Conservation (phyloP, 129 eudicot species). For the Artemisia tridentata region DNA sequence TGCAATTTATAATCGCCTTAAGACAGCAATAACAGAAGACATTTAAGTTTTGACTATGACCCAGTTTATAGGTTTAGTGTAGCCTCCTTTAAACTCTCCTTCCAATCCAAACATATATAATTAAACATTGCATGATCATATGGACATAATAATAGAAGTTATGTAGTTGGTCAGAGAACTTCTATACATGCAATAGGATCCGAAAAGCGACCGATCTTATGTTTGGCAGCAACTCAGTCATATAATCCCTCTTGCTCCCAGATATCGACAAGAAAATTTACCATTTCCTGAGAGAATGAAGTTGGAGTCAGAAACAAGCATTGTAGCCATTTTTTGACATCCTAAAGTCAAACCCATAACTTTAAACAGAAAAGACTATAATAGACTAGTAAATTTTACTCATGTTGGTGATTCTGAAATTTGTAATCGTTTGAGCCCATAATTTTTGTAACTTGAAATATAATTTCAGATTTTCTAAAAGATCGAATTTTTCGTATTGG, state of each 20-base stretch:
- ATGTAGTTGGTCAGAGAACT: not conserved
- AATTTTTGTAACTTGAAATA: too few species aligned
- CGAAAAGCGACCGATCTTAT: conserved; percentile 12
- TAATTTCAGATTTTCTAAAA: too few species aligned
- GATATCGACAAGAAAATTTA: conserved; percentile 75
- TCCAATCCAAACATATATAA: conserved; percentile 26
- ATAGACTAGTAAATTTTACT: too few species aligned
- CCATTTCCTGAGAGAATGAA: conserved; percentile 66
- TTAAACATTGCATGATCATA: conserved; percentile 12
- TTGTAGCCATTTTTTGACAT: too few species aligned
- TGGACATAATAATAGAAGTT: conserved; percentile 12
- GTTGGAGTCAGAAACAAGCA: not conserved
- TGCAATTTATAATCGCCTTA: conserved; percentile 26
- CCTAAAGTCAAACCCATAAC: too few species aligned
- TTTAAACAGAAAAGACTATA: too few species aligned
- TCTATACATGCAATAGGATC: conserved; percentile 9
- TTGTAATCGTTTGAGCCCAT: too few species aligned
- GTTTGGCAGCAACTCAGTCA: conserved; percentile 44
- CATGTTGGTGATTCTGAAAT: too few species aligned
- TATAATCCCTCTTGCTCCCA: conserved; percentile 93
- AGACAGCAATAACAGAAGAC: conserved; percentile 8
- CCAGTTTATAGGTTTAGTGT: conserved; percentile 7
- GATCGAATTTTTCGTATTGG: not conserved
- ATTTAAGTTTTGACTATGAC: not conserved
- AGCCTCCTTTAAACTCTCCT: conserved; percentile 9